Evolutionary conservation across 129 eudicot genomes (phyloP).

Genomic region (Calendula officinalis): DNA sequence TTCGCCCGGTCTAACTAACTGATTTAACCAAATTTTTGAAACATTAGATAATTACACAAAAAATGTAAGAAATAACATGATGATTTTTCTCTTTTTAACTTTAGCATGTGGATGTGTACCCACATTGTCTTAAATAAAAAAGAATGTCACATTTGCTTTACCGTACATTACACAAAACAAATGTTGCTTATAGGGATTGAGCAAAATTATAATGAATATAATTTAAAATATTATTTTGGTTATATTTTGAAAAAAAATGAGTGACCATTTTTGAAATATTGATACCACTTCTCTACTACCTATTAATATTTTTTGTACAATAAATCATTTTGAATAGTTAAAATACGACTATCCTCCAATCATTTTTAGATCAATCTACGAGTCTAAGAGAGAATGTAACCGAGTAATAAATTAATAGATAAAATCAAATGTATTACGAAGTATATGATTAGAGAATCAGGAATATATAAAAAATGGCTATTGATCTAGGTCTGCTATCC

Average conservation of each 20-base stretch:
- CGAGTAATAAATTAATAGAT: neutral
- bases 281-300: too few relatives aligned
- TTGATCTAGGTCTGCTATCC: too few relatives aligned
- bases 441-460: too few relatives aligned
- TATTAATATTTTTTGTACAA: neutral
- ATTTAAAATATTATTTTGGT: too few relatives aligned
- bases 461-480: too few relatives aligned
- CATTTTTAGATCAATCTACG: neutral
- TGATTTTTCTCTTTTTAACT: neutral
- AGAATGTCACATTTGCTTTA: neutral
- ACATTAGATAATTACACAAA: neutral
- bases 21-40: too few relatives aligned
- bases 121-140: neutral
- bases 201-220: neutral
- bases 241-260: too few relatives aligned
- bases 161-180: neutral
- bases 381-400: neutral
- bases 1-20: too few relatives aligned
- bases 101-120: slow-evolving; percentile 8
- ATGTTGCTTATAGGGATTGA: slow-evolving; percentile 1
- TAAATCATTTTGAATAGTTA: slow-evolving; percentile 5
- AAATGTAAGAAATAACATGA: slow-evolving; percentile 13
- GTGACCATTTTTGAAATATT: too few relatives aligned
- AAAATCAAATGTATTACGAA: neutral
- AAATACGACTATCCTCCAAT: neutral